Base-by-base conservation (phyloP, 768 basidiomycete species). In the Boletus rufocinnamomeus region DNA sequence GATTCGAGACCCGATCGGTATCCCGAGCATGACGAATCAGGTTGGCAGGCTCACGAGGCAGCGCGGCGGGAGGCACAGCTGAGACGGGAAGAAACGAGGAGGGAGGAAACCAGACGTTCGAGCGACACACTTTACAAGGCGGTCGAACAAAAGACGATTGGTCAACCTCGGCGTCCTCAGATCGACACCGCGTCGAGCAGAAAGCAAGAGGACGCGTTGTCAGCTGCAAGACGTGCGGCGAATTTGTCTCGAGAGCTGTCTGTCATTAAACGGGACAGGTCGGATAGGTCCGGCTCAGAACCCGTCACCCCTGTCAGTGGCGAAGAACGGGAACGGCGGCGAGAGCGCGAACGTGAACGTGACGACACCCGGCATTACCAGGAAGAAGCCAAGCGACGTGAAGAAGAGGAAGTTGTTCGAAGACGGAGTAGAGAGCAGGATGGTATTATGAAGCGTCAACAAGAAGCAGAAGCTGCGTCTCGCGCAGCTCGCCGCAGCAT, bases 401-500 rank as follows among this genome's bases (percentile, higher is more conserved):
- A 82, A 60, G 80, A 82, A 58, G 82, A 82, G 49, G 80, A 79
- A 4, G 63, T 62, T 1, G 74, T 75, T 58, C 73, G 78, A 58
- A 78, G 78, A 63, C 74, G 80, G 55, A 76, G 72, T 55, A 75
- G 76, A 50, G 83, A 87, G 56, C 82, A 85, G 55, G 83, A 84
- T 11, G 84, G 79, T 0, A 84, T 88, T 57, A 57, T 76, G 8
- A 76, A 75, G 44, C 75, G 87, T 50, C 87, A 88, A 65, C 81
- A 80, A 50, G 86, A 87, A 64, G 81, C 83, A 8, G 82, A 85
- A 16, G 74, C 77, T 16, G 77, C 78, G 32, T 82, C 82, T 37
- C 77, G 77, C 40, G 72, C 73, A 35, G 75, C 77, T 49, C 75
- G 81, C 51, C 74, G 77, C 57, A 72, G 68, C 37, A 58, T 73